These are phyloP conservation scores for Saccharomycopsis olivae DNA, from an alignment of 805 yeast genomes.

Conservation along the genomic window DNA sequence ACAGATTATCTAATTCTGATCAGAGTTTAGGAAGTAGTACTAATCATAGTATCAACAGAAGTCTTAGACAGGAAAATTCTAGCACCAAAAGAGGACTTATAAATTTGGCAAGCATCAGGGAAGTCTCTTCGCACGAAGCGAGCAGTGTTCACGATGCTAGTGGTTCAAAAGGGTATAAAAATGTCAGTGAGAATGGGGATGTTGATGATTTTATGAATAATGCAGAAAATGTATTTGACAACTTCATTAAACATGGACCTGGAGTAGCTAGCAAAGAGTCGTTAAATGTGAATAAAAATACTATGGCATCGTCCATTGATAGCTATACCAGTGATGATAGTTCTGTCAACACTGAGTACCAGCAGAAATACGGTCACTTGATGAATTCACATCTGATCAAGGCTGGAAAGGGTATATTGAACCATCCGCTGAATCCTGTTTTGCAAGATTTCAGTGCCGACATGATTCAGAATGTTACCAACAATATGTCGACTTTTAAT, in stretches of 20 bases:
- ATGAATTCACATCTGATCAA: slow-evolving; percentile 2
- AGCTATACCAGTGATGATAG: slow-evolving; percentile 14
- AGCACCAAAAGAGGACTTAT: too few relatives aligned
- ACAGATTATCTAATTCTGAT: background rate
- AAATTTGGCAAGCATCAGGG: background rate
- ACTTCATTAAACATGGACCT: slow-evolving; percentile 13
- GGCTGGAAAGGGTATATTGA: slow-evolving; percentile 6
- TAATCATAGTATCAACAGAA: background rate
- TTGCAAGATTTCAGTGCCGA: background rate
- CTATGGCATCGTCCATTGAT: background rate
- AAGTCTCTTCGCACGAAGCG: background rate
- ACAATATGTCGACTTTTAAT: slow-evolving; percentile 8
- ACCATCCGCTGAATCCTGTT: slow-evolving; percentile 1
- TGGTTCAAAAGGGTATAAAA: background rate
- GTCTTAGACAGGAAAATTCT: too few relatives aligned
- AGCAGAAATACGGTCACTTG: background rate
- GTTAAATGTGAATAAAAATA: background rate
- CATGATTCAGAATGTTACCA: slow-evolving; percentile 9
- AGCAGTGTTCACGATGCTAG: background rate
- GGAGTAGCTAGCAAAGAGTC: slow-evolving; percentile 9
- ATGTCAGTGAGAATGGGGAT: too few relatives aligned
- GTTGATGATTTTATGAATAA: slow-evolving; percentile 1
- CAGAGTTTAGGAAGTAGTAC: background rate
- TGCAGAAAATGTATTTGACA: slow-evolving; percentile 15
- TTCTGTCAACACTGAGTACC: background rate